phyloP scores from a whole-genome alignment of 768 basidiomycete species.

The Pleurotus giganteus region DNA sequence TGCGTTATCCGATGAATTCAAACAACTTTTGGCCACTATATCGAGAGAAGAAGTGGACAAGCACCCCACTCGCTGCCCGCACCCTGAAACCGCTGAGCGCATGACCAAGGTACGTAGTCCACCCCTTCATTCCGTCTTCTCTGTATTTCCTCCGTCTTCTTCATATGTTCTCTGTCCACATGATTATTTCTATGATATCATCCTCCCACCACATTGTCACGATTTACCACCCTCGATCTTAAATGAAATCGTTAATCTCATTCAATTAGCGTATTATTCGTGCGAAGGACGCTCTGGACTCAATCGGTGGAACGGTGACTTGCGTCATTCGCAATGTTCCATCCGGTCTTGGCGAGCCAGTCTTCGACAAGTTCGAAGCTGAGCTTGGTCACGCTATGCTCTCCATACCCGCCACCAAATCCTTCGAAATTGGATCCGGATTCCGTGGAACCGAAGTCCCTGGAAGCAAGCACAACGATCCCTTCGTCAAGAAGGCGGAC shows the following conservation, averaged over 20 bases:
- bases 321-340: conserved; percentile 93
- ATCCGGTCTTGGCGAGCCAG: conserved; percentile 91
- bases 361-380: conserved; percentile 98
- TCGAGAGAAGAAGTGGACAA: conserved; percentile 88
- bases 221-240: conserved; percentile 5
- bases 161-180: background rate
- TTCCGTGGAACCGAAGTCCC: conserved; percentile 94
- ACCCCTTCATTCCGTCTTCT: conserved; percentile 3
- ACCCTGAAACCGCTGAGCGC: conserved; percentile 79
- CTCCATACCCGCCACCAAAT: conserved; percentile 97
- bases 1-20: conserved; percentile 79
- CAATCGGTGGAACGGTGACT: conserved; percentile 97
- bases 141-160: background rate
- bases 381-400: conserved; percentile 96
- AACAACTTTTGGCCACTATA: conserved; percentile 71
- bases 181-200: background rate
- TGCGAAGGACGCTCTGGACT: conserved; percentile 88
- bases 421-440: conserved; percentile 96
- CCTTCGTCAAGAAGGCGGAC: conserved; percentile 62
- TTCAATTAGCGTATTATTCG: conserved; percentile 83
- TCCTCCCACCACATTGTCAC: background rate
- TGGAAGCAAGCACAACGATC: conserved; percentile 92
- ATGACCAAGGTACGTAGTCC: conserved; percentile 76
- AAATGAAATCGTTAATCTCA: conserved; percentile 9
- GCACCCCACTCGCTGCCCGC: conserved; percentile 86